Base-by-base conservation (phyloP, 2,329 filamentous ascomycete species). In the Trichoderma harzianum region DNA sequence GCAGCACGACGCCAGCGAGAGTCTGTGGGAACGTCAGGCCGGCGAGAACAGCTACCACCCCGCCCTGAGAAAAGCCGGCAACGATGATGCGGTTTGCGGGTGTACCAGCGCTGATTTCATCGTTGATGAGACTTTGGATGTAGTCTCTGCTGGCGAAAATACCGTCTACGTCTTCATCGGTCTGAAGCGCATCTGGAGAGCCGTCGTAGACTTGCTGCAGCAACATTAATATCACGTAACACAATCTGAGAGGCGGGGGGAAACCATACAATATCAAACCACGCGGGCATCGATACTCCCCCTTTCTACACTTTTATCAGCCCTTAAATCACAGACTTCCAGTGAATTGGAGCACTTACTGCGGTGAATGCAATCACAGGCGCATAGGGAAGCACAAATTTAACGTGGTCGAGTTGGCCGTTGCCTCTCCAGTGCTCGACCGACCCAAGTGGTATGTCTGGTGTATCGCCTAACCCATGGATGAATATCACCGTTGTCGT, bases 401-500 rank as follows among this genome's bases (percentile, higher is more conserved):
- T 92, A 80, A 97, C 93, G 82, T 98, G 92, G 72, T 94, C 89
- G 74, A 98, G 93, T 78, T 91, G 91, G 80, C 90, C 88, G 62
- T 93, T 88, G 39, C 91, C 87, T 69, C 93, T 90, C 92, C 92
- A 98, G 82, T 95, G 94, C 84, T 97, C 91, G 39, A 96, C 93
- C 21, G 96, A 88, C 71, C 89, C 90, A 61, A 92, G 87, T 94
- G 93, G 95, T 75, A 92, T 92, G 75, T 89, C 86, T 58, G 92
- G 92, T 32, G 86, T 92, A 80, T 98, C 96, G 74, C 96, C 96
- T 39, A 99, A 86, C 18, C 96, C 96, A 81, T 99, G 96, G 69
- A 93, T 88, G 82, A 98, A 94, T 78, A 99, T 98, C 77, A 98
- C 92, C 5, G 95, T 98, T 32, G 94, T 94, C 43, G 95, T 98